Percentiles rank a stretch among this genome's conserved stretches.
Evolutionary conservation across 768 basidiomycete species (phyloP).

Genomic region (Mycena epipterygia): DNA sequence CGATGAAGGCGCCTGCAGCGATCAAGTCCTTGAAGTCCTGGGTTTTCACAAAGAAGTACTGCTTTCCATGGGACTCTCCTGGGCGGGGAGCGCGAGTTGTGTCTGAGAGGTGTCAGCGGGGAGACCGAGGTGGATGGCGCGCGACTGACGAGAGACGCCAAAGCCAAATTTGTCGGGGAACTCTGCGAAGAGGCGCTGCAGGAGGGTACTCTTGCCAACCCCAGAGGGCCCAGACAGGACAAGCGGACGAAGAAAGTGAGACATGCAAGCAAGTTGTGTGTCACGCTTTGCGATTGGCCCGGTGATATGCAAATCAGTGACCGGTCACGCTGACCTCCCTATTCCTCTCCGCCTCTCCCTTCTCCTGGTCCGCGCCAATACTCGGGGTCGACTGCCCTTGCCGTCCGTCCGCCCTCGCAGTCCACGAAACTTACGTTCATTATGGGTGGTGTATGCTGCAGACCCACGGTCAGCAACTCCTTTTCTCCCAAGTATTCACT

Average conservation of each 20-base stretch:
- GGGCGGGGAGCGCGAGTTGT: conserved; percentile 90
- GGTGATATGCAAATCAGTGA: no score
- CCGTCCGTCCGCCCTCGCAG: neutral
- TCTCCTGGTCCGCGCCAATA: neutral
- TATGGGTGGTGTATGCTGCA: conserved; percentile 80
- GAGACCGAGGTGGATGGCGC: conserved; percentile 22
- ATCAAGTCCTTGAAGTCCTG: conserved; percentile 83
- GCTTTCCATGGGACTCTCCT: conserved; percentile 85
- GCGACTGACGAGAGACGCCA: conserved; percentile 86
- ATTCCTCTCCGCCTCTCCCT: neutral
- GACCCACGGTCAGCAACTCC: conserved; percentile 64
- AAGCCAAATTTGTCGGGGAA: conserved; percentile 92
- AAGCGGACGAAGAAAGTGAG: conserved; percentile 77
- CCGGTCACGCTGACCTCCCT: neutral
- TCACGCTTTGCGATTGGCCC: neutral
- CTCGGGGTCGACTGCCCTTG: conserved; percentile 15
- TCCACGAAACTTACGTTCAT: conserved; percentile 25
- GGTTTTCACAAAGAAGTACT: conserved; percentile 87
- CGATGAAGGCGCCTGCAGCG: conserved; percentile 84
- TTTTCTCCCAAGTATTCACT: neutral
- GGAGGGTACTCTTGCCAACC: conserved; percentile 94
- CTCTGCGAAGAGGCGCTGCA: conserved; percentile 83
- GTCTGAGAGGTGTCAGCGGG: conserved; percentile 62
- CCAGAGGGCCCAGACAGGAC: conserved; percentile 94
- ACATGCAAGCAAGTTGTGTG: no score